These are phyloP conservation scores for Chlorella sp. DNA, from an alignment of 139 green algal genomes.

Conservation along the genomic window DNA sequence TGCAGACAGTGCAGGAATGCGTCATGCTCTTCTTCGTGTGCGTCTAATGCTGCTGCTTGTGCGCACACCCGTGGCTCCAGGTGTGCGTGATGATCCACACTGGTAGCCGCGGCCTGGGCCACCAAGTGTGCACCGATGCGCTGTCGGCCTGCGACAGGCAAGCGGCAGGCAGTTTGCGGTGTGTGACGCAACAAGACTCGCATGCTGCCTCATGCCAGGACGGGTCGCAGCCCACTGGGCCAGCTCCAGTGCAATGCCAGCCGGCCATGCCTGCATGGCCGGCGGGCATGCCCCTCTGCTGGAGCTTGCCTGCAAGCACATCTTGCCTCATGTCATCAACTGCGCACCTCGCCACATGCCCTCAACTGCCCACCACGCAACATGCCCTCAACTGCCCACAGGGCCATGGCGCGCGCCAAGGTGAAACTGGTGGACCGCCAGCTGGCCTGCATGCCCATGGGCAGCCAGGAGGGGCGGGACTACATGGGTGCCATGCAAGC, in stretches of 20 bases:
- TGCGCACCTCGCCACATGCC: too few species aligned
- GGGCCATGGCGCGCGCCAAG: constrained; percentile 58
- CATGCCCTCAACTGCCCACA: neutral
- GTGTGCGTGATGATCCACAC: constrained; percentile 76
- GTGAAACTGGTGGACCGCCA: constrained; percentile 60
- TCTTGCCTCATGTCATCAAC: too few species aligned
- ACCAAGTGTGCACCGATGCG: constrained; percentile 79
- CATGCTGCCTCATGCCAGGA: neutral
- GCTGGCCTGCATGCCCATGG: constrained; percentile 77
- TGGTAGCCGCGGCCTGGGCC: constrained; percentile 71
- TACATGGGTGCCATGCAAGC: constrained; percentile 79
- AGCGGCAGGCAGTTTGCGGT: neutral
- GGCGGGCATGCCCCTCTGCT: too few species aligned
- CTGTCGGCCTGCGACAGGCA: constrained; percentile 71
- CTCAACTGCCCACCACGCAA: too few species aligned
- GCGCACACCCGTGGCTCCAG: neutral
- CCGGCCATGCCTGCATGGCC: too few species aligned
- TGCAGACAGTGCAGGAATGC: neutral
- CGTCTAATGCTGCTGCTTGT: neutral
- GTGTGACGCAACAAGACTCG: too few species aligned
- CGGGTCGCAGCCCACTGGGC: too few species aligned
- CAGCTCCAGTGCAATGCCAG: too few species aligned
- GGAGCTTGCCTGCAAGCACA: too few species aligned
- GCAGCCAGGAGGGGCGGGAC: constrained; percentile 64
- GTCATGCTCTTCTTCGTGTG: too few species aligned